Percentiles rank a stretch among this genome's conserved stretches.
Evolutionary conservation across 768 basidiomycete species (phyloP).

Genomic region (Collybiopsis confluens): DNA sequence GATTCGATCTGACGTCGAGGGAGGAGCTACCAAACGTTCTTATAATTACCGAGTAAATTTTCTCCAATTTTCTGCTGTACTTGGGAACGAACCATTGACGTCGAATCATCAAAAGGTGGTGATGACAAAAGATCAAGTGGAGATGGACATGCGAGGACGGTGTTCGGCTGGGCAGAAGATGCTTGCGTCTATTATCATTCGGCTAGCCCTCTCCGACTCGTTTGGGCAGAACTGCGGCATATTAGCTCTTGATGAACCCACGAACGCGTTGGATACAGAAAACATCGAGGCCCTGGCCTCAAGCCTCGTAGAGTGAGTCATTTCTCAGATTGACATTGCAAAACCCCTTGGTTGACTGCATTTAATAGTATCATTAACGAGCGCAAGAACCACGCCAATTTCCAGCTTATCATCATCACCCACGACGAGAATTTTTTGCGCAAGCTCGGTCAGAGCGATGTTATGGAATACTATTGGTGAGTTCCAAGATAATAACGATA

Average conservation of each 20-base stretch:
- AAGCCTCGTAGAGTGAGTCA: conserved; percentile 84
- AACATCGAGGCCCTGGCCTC: conserved; percentile 93
- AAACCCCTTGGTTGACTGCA: background rate
- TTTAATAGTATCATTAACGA: conserved; percentile 83
- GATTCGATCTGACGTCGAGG: conserved; percentile 91
- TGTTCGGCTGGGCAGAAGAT: conserved; percentile 99
- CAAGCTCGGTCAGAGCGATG: conserved; percentile 83
- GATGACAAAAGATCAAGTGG: conserved; percentile 98
- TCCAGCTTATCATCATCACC: conserved; percentile 96
- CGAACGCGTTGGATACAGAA: conserved; percentile 93
- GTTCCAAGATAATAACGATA: too few species aligned
- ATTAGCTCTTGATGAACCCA: conserved; percentile 95
- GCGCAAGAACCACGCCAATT: conserved; percentile 82
- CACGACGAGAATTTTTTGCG: conserved; percentile 95
- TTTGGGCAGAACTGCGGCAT: conserved; percentile 98
- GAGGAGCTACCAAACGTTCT: conserved; percentile 82
- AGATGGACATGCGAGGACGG: conserved; percentile 99
- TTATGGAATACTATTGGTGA: conserved; percentile 95
- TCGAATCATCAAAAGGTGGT: conserved; percentile 66
- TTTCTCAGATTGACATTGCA: background rate
- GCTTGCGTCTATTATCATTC: conserved; percentile 95
- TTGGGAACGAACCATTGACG: conserved; percentile 7
- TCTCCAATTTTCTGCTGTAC: conserved; percentile 24
- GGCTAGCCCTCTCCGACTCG: conserved; percentile 93
- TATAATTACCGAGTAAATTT: conserved; percentile 98